Percentiles rank a stretch among this genome's conserved stretches.
Conservation (phyloP, 805 yeast genomes). For the Candida sanyiensis region DNA sequence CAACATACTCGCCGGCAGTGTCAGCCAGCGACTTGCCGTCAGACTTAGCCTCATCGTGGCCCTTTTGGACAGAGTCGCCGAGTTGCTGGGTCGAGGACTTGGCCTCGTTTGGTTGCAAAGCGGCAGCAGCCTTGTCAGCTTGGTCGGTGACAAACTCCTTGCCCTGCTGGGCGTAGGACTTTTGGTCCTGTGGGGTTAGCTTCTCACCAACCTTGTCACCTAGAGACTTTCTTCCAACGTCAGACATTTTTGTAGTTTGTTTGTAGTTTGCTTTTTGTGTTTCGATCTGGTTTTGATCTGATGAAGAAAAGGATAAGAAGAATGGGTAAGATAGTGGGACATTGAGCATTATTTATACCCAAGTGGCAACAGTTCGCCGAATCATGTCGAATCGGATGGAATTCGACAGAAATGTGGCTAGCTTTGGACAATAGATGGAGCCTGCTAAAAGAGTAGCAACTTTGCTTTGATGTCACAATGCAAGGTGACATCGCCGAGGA, state of each 20-base stretch:
- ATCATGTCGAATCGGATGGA: no score
- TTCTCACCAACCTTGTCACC: conserved; percentile 62
- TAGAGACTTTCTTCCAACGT: conserved; percentile 70
- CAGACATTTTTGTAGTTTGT: conserved; percentile 32
- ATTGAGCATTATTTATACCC: no score
- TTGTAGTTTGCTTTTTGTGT: neutral
- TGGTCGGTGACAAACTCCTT: conserved; percentile 65
- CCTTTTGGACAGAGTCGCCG: conserved; percentile 53
- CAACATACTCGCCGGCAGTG: conserved; percentile 54
- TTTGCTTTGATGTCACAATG: no score
- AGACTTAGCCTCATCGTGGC: conserved; percentile 45
- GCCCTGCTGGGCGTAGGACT: conserved; percentile 56
- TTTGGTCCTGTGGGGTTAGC: conserved; percentile 65
- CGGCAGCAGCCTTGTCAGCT: conserved; percentile 58
- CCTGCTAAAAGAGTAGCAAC: no score
- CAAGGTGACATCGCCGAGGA: no score
- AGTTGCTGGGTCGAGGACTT: conserved; percentile 68
- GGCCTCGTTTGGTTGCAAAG: conserved; percentile 55
- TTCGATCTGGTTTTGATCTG: no score
- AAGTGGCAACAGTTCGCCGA: no score
- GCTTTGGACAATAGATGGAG: no score
- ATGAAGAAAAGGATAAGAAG: conserved; percentile 1
- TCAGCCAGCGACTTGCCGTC: conserved; percentile 40
- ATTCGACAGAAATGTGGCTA: no score
- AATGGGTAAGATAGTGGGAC: no score